Base-by-base conservation (phyloP, 139 green algal genomes). In the Nannochloris sp. region DNA sequence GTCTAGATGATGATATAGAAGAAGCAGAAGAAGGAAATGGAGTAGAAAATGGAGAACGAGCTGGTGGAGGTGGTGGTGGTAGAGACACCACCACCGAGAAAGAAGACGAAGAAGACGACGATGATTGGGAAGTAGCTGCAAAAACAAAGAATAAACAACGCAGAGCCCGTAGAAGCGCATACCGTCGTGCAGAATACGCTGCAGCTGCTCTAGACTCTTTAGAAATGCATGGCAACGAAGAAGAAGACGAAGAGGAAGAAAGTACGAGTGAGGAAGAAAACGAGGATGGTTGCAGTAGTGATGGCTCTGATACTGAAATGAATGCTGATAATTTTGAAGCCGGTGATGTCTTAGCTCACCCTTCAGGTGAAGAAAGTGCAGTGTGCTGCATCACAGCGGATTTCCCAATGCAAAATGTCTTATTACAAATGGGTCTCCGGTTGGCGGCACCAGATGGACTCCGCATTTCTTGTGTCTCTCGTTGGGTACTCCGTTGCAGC, bases 361-460 rank as follows among this genome's bases (percentile, higher is more conserved):
- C 61, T 24, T 54, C 54, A 9, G 32, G 4, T 19, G 32, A 31
- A 6, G 58, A 27, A 32, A 83, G 65, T 44, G 67, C 47, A n/a
- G 76, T 97, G 29, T 70, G 75, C 31, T 73, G 24, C 33, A 61
- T 96, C 14, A 98, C 92, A 12, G 89, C 76, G 3, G 92, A 98
- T 68, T 98, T 92, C 66, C 81, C 92, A 2, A 98, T 98, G 92
- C 92, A 98, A 80, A 98, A 98, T 68, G 92, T 98, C 65, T 46
- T 77, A 44, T 69, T 97, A 69, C 89, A 96, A 81, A 95, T 96
- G 88, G 89, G 89, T 13, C 74, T 96, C 66, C 71, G 81, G 1
- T 69, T 95, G 48, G 66, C 90, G 13, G 78, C 87, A 2, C 76
- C 74, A 6, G 83, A 96, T 73, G 92, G 92, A 23, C 69, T 73